Evolutionary conservation across 495 filamentous ascomycete species (phyloP).

Genomic region (Xylaria castorea): DNA sequence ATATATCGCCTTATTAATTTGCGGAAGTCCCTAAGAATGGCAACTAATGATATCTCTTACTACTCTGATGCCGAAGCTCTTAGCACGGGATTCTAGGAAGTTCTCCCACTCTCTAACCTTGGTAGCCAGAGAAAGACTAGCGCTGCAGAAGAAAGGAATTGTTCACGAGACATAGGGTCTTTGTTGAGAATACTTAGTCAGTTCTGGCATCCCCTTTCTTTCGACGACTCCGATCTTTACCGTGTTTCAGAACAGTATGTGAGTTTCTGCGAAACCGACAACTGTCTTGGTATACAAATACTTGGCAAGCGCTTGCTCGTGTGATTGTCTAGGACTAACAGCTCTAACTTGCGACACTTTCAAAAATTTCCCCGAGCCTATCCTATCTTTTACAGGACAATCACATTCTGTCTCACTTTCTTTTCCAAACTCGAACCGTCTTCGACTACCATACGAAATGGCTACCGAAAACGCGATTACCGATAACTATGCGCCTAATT

Average conservation of each 20-base stretch:
- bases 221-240: neutral
- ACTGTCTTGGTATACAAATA: neutral
- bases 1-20: neutral
- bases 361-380: neutral
- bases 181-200: neutral
- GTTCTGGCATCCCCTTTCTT: neutral
- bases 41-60: neutral
- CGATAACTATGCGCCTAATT: slow-evolving; percentile 15
- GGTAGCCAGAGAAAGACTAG: neutral
- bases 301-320: no score
- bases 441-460: neutral
- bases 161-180: neutral
- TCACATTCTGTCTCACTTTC: neutral
- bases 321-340: neutral
- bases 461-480: neutral
- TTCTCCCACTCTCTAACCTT: neutral
- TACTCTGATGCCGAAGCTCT: neutral
- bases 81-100: neutral
- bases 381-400: neutral
- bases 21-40: neutral
- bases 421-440: neutral
- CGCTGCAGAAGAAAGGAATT: slow-evolving; percentile 7
- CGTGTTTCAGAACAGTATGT: neutral
- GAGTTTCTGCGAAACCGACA: neutral
- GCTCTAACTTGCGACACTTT: neutral